Evolutionary conservation across 345 rosid species (phyloP), one percentile per base, ranked within the genome.

Genomic region (Geranium brycei): DNA sequence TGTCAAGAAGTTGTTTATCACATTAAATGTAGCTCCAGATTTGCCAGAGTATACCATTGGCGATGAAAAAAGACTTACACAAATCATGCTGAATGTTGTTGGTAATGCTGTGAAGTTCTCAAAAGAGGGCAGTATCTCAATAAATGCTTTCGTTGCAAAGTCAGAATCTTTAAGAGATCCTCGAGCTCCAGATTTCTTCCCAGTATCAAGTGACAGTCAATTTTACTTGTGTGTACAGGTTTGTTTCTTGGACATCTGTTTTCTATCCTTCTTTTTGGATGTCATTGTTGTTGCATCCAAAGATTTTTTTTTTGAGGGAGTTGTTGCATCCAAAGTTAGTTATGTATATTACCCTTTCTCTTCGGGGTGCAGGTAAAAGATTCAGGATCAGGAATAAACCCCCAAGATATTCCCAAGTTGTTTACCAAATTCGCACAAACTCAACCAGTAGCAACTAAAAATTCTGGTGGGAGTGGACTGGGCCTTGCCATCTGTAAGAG

Each of bases 401-500:
- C 96, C 17, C 96, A 84, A 83, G 97, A 95, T 67, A 79, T 85
- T 73, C 95, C 93, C 15, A 88, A 84, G 70, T 62, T 88, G 51
- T 91, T 95, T 71, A 91, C 96, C 41, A 91, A 87, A 77, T 95
- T 95, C 85, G 91, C 88, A 4, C 89, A 95, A 70, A 79, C 79
- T 65, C 97, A 88, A 68, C 72, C 95, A 66, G 64, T 72, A 60
- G 83, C 82, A 7, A 69, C 85, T 58, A 79, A 79, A 81, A 88
- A 80, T 75, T 78, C 93, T 3, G 78, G 80, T 71, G 97, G 99
- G 73, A 88, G 87, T 73, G 97, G 97, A 66, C 95, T 95, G 66
- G 99, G 99, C 58, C 96, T 88, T 64, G 99, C 97, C 62, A 95
- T 95, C 76, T 95, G 92, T 82, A 91, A 88, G 76, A 88, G 99